A percentile compares a stretch with the other conserved stretches of the same genome.
Conservation (phyloP, 2,329 filamentous ascomycete genomes). For the Dactylellina sp. region DNA sequence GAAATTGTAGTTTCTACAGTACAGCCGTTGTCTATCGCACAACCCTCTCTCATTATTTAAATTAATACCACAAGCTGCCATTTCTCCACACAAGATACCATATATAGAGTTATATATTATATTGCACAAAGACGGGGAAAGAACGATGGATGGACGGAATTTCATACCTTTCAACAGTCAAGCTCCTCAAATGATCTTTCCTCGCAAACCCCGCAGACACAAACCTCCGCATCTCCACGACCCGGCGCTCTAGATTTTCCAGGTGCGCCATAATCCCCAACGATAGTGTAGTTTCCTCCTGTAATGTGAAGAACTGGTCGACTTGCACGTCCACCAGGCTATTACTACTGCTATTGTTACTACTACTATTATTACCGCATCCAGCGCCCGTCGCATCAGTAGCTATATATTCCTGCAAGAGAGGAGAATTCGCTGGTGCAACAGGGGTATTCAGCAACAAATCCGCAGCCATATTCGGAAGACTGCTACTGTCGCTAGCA, state of each 20-base stretch:
- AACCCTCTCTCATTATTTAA: neutral
- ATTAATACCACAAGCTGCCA: no score
- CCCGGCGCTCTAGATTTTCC: constrained; percentile 58
- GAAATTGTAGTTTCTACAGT: constrained; percentile 58
- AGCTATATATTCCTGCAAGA: neutral
- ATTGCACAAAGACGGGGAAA: no score
- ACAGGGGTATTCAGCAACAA: constrained; percentile 35
- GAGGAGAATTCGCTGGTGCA: constrained; percentile 11
- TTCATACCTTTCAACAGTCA: constrained; percentile 39
- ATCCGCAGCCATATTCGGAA: neutral
- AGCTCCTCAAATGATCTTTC: constrained; percentile 44
- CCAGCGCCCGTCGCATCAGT: no score
- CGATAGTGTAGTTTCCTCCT: constrained; percentile 59
- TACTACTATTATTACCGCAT: neutral
- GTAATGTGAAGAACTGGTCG: constrained; percentile 56
- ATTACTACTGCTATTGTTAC: neutral
- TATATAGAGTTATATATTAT: no score
- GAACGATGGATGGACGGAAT: no score
- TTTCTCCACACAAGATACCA: no score
- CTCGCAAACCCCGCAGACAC: constrained; percentile 57
- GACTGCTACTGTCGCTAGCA: neutral
- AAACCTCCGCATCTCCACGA: constrained; percentile 59
- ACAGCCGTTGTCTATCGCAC: constrained; percentile 58
- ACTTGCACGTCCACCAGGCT: constrained; percentile 13
- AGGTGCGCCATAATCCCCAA: constrained; percentile 58